Evolutionary conservation across 2,329 filamentous ascomycete species (phyloP), one percentile per base, ranked within the genome.

Genomic region (Fusarium lyarnte): DNA sequence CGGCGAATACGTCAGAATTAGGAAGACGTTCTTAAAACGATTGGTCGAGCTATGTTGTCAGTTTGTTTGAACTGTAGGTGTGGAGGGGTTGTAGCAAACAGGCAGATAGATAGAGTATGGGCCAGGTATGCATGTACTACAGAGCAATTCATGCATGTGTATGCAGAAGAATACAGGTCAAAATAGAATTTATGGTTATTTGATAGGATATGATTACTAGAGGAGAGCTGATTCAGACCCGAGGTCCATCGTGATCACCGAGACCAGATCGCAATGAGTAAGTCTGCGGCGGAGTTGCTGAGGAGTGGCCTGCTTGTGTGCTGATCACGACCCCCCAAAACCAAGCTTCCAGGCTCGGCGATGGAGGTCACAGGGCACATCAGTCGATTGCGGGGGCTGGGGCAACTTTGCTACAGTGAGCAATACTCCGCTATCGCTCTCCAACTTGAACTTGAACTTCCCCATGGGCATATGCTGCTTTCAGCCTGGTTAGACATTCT

Each of bases 291-390:
- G 49, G 42, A 62, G 65, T 55, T 63, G 58, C 59, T 65, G 60
- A 65, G 38, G 31, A 55, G 71, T 74, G 72, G 70, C 47, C 62
- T 74, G 71, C 58, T 71, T 73, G 47, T 73, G 66, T 57, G 66
- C 63, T 60, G 71, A 74, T 74, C 66, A 69, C 39, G 66, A 47
- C 66, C 55, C 60, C 55, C 55, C 23, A 19, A 45, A 51, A 27
- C 55, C 53, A 61, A 51, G 58, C 58, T 46, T 62, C 59, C 29
- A 38, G 52, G 35, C 27, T 41, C 14, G 53, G 53, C 35, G 23
- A 47, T 33, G 36, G 59, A 45, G 71, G 71, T 74, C 71, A 74
- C 72, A 74, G 69, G 72, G 71, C 71, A 45, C 53, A 58, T 74
- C 71, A 74, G 70, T 70, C 71, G 70, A 73, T 73, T 58, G 69